Base-by-base conservation (phyloP, 2,329 filamentous ascomycete species). In the Dendryphion nanum region DNA sequence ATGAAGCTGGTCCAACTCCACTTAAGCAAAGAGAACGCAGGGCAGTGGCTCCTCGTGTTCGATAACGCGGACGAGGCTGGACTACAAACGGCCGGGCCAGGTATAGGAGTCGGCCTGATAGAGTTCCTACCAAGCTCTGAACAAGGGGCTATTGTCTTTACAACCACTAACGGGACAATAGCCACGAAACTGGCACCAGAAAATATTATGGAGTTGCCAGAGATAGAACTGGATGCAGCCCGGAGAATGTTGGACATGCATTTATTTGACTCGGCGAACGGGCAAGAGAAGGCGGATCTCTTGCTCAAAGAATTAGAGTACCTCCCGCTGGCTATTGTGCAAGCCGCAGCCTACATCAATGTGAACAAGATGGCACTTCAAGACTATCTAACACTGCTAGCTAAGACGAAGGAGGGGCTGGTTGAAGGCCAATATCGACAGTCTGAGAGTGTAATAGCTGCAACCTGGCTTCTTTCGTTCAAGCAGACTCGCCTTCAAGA, bases 401-500 rank as follows among this genome's bases (percentile, higher is more conserved):
- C 4, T 4, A 18, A 35, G 7, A 10, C 35, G 18, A 33, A 16
- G 10, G 51, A 69, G n/a, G 16, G 66, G 7, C 51, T 68, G 2
- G 40, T 53, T 1, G 46, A 51, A 1, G 55, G 37, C 15, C 33
- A 37, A 33, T 43, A 43, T 29, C 21, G 10, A 5, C 45, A 1
- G 55, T 61, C 18, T 66, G 70, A 62, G 23, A 63, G 67, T 20
- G 55, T 68, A 0, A 51, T 71, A 0, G 64, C 63, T 0, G 62
- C 55, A 0, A 70, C 69, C 0, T 72, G 58, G 59, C 42, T 69
- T 0, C 59, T 72, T 6, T 70, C 69, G 0, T 73, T 74, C 34
- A 49, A 70, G 16, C 59, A 44, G 18, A 44, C 41, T 16, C 18
- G 19, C 14, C 17, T 16, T 12, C 17, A 66, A 1, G 42, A 67